These are phyloP conservation scores for Bimuria novae-zelandiae DNA, from an alignment of 2,329 filamentous ascomycete species.

Conservation along the genomic window DNA sequence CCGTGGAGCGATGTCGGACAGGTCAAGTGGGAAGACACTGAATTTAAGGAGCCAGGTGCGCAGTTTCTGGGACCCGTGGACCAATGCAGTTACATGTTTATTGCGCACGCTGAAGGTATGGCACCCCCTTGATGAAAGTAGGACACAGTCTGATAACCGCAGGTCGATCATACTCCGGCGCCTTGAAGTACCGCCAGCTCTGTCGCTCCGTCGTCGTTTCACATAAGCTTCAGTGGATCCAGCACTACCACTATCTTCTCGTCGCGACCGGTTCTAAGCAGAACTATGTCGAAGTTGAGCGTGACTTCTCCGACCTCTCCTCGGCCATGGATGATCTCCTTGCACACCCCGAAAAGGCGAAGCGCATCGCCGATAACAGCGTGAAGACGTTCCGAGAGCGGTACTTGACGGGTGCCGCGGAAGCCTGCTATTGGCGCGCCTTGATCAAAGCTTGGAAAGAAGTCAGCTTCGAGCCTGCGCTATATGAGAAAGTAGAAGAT, in stretches of 20 bases:
- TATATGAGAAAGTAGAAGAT: conserved; percentile 28
- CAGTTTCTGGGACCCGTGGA: conserved; percentile 57
- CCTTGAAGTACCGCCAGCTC: conserved; percentile 59
- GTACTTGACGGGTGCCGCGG: conserved; percentile 39
- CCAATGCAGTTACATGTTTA: conserved; percentile 60
- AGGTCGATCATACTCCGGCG: conserved; percentile 54
- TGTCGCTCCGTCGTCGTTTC: conserved; percentile 48
- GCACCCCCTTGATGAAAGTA: conserved; percentile 13
- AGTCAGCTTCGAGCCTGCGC: conserved; percentile 33
- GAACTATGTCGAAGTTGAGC: conserved; percentile 42
- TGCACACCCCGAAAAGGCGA: conserved; percentile 37
- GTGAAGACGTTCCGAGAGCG: conserved; percentile 37
- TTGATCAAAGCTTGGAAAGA: conserved; percentile 30
- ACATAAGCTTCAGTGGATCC: conserved; percentile 43
- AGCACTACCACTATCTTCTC: conserved; percentile 42
- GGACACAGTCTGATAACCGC: conserved; percentile 16
- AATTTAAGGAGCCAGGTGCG: conserved; percentile 28
- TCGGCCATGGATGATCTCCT: conserved; percentile 36
- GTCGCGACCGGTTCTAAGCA: conserved; percentile 33
- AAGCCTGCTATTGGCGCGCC: conserved; percentile 40
- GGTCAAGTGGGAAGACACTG: conserved; percentile 33
- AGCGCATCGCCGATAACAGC: conserved; percentile 40
- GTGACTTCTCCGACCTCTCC: conserved; percentile 40
- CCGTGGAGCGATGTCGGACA: conserved; percentile 40
- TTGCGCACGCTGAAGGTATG: conserved; percentile 58